Conservation (phyloP, 2,329 filamentous ascomycete species). For the Penicillium griseofulvum region DNA sequence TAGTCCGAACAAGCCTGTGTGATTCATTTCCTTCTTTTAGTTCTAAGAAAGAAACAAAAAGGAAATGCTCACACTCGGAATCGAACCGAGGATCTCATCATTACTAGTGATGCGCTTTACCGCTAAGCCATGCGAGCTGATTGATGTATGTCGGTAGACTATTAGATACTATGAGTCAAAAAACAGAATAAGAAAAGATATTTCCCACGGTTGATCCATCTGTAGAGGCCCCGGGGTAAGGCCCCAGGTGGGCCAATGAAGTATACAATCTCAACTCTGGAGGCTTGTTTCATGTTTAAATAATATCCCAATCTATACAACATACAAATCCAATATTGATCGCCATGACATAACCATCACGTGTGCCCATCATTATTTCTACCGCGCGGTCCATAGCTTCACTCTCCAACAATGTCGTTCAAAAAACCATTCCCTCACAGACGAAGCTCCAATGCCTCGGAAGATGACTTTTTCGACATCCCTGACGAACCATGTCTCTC, state of each 20-base stretch:
- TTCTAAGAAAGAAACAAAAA: background rate
- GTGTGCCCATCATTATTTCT: background rate
- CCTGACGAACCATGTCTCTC: slow-evolving; percentile 31
- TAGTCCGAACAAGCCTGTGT: no score
- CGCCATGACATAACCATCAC: slow-evolving; percentile 6
- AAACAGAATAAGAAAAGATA: background rate
- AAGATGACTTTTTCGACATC: slow-evolving; percentile 38
- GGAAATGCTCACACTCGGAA: slow-evolving; percentile 5
- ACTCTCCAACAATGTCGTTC: slow-evolving; percentile 10
- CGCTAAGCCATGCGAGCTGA: slow-evolving; percentile 3
- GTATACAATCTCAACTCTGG: background rate
- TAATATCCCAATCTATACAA: no score
- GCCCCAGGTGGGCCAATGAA: background rate
- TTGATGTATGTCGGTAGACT: background rate
- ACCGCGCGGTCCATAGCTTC: background rate
- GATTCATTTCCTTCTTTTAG: no score
- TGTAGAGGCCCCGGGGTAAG: background rate
- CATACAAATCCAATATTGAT: no score
- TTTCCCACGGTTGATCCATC: background rate
- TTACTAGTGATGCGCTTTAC: slow-evolving; percentile 5
- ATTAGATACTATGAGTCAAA: no score
- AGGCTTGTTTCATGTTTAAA: background rate
- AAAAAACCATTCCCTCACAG: slow-evolving; percentile 25
- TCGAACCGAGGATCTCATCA: slow-evolving; percentile 6
- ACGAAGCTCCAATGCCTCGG: slow-evolving; percentile 31